Base-by-base conservation (phyloP, 2,329 filamentous ascomycete species). In the Penicillium hordei region DNA sequence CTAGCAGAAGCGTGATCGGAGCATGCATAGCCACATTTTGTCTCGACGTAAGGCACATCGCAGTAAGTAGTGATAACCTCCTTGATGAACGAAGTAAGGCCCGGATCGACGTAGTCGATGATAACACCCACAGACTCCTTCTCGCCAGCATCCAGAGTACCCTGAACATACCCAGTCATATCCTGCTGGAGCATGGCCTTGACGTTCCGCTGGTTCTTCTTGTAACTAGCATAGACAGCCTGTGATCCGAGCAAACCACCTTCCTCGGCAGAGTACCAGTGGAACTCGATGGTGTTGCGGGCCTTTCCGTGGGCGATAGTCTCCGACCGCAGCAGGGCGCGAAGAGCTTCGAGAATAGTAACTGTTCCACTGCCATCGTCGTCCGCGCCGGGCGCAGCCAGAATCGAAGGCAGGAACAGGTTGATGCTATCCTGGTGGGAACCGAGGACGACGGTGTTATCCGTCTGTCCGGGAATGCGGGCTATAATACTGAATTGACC, bases 101-200 rank as follows among this genome's bases (percentile, higher is more conserved):
- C 87, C 2, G 86, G 79, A 72, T 97, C 89, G 44, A 97, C 93
- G 68, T 83, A 97, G 76, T 97, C 93, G 5, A 90, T 92, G 69
- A 97, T 96, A 51, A 97, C 90, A 43, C 93, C 93, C 3, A 97
- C 90, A 45, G 87, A 89, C 81, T 97, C 93, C 5, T 86, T 83
- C 75, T 90, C 82, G 58, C 92, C 92, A 3, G 90, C 88, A 64
- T 94, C 89, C 21, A 94, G 78, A 0, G 92, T 96, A 68, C 87
- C 88, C 72, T 93, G 86, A 5, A 92, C 84, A 72, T 89, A 97
- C 19, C 93, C 93, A 1, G 91, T 96, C 93, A 97, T 97, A 76
- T 97, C 93, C 77, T 97, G 93, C 79, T 97, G 93, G 54, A 97
- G 84, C 94, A 97, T 97, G 34, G 93, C 93, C 78, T 93, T 95